Evolutionary conservation across 306 rosid genomes (phyloP).

Genomic region (Castanopsis chinensis): DNA sequence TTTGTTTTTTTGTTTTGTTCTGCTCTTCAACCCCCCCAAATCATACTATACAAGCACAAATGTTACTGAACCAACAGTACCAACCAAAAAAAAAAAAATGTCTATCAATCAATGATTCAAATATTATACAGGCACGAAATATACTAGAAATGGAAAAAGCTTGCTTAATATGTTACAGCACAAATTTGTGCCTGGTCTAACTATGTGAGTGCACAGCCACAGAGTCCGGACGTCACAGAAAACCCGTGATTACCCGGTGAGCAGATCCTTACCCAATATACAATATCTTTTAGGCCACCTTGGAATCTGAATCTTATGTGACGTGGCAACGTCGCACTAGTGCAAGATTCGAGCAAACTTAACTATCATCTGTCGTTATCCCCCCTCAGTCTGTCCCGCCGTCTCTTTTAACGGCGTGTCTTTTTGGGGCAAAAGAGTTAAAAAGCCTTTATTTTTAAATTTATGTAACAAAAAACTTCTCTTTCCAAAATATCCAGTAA

Average conservation of each 20-base stretch:
- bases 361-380: conserved; percentile 5
- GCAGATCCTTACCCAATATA: background rate
- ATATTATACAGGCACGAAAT: background rate
- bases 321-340: conserved; percentile 4
- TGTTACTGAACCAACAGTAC: no score
- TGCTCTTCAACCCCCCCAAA: no score
- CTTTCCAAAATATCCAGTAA: accelerated
- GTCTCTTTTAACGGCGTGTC: conserved; percentile 3
- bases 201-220: background rate
- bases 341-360: conserved; percentile 1
- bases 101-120: no score
- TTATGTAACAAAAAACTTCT: no score
- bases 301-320: conserved; percentile 10
- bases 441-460: no score
- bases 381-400: background rate
- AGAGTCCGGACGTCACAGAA: background rate
- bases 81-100: no score
- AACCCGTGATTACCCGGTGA: conserved; percentile 2
- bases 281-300: background rate
- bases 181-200: background rate
- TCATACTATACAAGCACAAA: no score
- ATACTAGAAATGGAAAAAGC: background rate
- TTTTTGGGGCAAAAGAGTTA: no score
- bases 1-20: no score
- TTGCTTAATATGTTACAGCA: no score